Percentiles rank a stretch among this genome's conserved stretches.
These are phyloP conservation scores for Aspergillus intermedius DNA, from an alignment of 2,329 filamentous ascomycete species.

Conservation along the genomic window DNA sequence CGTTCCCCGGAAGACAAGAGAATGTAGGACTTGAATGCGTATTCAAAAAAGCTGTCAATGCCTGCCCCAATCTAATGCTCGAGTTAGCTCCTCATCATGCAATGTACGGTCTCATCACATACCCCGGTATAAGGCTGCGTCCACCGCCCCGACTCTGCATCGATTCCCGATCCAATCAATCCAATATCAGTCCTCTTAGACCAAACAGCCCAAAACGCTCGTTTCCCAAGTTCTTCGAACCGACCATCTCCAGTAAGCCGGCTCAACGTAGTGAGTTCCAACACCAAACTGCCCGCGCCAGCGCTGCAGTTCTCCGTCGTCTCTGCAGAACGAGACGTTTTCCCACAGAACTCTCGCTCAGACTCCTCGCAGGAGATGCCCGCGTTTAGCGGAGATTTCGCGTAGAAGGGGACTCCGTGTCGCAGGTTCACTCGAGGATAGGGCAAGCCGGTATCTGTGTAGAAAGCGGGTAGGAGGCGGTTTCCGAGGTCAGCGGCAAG, in stretches of 20 bases:
- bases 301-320: conserved; percentile 96
- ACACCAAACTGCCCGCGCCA: conserved; percentile 86
- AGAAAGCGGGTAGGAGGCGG: conserved; percentile 83
- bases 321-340: conserved; percentile 47
- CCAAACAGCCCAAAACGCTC: conserved; percentile 98
- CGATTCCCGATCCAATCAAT: conserved; percentile 83
- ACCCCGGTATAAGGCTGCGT: conserved; percentile 75
- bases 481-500: conserved; percentile 79
- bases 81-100: not conserved
- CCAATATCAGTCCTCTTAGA: conserved; percentile 74
- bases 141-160: conserved; percentile 87
- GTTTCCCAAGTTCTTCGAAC: conserved; percentile 86
- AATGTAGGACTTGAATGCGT: conserved; percentile 90
- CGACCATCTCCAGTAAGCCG: conserved; percentile 75
- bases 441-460: conserved; percentile 81
- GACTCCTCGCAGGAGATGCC: conserved; percentile 36
- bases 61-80: conserved; percentile 71
- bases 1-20: conserved; percentile 67
- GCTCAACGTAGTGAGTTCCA: conserved; percentile 88
- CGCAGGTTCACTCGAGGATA: conserved; percentile 92
- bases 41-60: conserved; percentile 98
- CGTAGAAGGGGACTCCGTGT: conserved; percentile 85
- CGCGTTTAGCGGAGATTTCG: conserved; percentile 71
- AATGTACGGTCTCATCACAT: conserved; percentile 10
- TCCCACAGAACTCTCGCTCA: conserved; percentile 42